phyloP scores from a whole-genome alignment of 1,284 basidiomycete genomes.

The Earliella scabrosa region DNA sequence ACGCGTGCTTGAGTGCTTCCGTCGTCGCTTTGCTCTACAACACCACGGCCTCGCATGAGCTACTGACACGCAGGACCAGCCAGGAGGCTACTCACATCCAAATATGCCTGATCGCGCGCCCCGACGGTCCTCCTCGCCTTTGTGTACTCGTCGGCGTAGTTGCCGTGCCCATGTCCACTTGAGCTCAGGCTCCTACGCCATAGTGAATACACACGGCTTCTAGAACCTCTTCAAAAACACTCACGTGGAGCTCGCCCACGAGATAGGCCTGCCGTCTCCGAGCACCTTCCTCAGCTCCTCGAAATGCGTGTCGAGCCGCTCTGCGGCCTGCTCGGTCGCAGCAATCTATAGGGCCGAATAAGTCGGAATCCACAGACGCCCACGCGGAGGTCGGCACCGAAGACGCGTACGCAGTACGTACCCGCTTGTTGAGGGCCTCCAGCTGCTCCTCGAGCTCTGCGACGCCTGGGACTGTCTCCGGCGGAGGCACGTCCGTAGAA shows the following conservation, averaged over 20 bases:
- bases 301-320: constrained; percentile 23
- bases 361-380: neutral
- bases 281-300: constrained; percentile 22
- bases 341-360: constrained; percentile 16
- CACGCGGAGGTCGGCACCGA: too few species aligned
- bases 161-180: neutral
- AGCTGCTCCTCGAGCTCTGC: constrained; percentile 14
- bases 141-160: constrained; percentile 13
- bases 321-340: constrained; percentile 13
- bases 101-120: constrained; percentile 23
- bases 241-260: constrained; percentile 24
- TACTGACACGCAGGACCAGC: too few species aligned
- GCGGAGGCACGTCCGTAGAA: neutral
- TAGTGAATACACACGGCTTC: too few species aligned
- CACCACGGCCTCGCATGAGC: too few species aligned
- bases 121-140: constrained; percentile 23
- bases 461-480: constrained; percentile 3
- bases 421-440: constrained; percentile 8
- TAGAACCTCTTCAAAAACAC: constrained; percentile 3
- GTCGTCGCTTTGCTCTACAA: constrained; percentile 23
- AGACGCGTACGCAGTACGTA: constrained; percentile 1
- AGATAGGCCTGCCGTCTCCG: constrained; percentile 22
- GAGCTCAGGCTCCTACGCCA: constrained; percentile 8
- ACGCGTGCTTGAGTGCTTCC: constrained; percentile 21
- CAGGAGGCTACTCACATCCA: constrained; percentile 26